These are phyloP conservation scores for Claviceps paspali DNA, from an alignment of 2,329 filamentous ascomycete genomes.

Conservation along the genomic window DNA sequence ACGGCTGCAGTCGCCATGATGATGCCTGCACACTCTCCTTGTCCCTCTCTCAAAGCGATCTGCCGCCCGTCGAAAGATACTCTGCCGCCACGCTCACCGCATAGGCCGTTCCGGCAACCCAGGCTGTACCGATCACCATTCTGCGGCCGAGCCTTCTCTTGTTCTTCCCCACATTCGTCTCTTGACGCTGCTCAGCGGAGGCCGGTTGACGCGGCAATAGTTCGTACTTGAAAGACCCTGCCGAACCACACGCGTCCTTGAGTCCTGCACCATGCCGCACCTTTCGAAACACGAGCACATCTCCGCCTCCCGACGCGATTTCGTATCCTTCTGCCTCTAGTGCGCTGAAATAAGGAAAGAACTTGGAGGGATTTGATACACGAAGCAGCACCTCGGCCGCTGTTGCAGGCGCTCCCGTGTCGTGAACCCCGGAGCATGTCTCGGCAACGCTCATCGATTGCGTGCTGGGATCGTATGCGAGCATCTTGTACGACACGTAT, in stretches of 20 bases:
- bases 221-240: constrained; percentile 48
- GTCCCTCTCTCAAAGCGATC: neutral
- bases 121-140: constrained; percentile 36
- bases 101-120: constrained; percentile 41
- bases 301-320: constrained; percentile 45
- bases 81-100: constrained; percentile 43
- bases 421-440: constrained; percentile 38
- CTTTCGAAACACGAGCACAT: constrained; percentile 54
- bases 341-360: constrained; percentile 45
- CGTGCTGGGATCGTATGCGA: constrained; percentile 48
- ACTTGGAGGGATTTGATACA: constrained; percentile 47
- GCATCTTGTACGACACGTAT: constrained; percentile 38
- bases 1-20: too few species aligned
- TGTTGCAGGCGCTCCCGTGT: constrained; percentile 33
- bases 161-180: constrained; percentile 21
- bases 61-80: constrained; percentile 34
- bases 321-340: constrained; percentile 50
- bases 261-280: constrained; percentile 19
- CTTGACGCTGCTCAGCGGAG: constrained; percentile 16
- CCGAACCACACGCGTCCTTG: neutral
- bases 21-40: too few species aligned
- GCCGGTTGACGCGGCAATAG: constrained; percentile 21
- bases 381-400: constrained; percentile 45
- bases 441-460: constrained; percentile 43
- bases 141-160: constrained; percentile 30